Evolutionary conservation across 768 basidiomycete genomes (phyloP).

Genomic region (Trametes cinnabarina): DNA sequence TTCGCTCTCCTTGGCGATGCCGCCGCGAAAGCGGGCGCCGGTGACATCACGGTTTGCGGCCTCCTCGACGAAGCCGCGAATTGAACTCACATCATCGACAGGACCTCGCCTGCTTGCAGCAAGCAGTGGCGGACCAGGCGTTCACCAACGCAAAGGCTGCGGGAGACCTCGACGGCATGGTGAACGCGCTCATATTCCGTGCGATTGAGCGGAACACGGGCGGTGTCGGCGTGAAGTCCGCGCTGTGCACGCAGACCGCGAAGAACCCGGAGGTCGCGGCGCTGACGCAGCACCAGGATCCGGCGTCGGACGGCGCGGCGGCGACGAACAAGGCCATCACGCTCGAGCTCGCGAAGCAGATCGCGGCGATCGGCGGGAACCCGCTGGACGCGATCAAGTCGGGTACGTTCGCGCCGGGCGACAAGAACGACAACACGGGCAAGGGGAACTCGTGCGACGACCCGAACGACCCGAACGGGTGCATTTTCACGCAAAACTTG

Average conservation of each 20-base stretch:
- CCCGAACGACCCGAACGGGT: constrained; percentile 51
- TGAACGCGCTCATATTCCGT: constrained; percentile 58
- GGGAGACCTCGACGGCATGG: constrained; percentile 53
- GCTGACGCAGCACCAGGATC: constrained; percentile 62
- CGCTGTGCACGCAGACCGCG: constrained; percentile 52
- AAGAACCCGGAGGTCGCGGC: constrained; percentile 67
- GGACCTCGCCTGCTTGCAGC: constrained; percentile 63
- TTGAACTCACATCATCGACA: constrained; percentile 18
- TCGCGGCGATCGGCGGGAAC: constrained; percentile 60
- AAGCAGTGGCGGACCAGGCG: constrained; percentile 64
- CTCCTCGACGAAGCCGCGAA: not conserved
- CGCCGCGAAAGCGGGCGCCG: constrained; percentile 54
- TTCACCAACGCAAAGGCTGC: constrained; percentile 72
- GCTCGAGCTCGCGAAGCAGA: constrained; percentile 63
- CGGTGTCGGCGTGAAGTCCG: constrained; percentile 44
- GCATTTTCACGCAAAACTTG: constrained; percentile 63
- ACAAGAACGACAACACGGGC: constrained; percentile 48
- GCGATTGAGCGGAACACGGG: constrained; percentile 68
- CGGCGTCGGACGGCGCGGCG: constrained; percentile 56
- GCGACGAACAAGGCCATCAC: constrained; percentile 61
- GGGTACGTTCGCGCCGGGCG: constrained; percentile 62
- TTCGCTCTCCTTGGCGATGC: constrained; percentile 65
- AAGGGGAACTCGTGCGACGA: constrained; percentile 38
- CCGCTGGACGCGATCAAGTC: constrained; percentile 55
- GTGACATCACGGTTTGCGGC: constrained; percentile 48